phyloP scores from a whole-genome alignment of 139 green algal genomes.

The Chlamydomonas applanata region DNA sequence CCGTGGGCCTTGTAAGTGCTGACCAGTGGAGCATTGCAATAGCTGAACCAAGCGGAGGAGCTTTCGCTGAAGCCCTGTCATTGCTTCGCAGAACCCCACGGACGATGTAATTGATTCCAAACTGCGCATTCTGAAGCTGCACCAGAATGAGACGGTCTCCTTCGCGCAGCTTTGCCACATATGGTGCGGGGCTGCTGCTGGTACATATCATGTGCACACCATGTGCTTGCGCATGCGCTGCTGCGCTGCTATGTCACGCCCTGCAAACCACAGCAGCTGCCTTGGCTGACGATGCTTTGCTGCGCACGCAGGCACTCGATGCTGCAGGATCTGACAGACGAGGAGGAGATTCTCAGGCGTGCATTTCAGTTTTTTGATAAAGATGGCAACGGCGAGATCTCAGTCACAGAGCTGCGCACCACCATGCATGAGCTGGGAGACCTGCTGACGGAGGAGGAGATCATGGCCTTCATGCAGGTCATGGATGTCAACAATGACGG shows the following conservation, averaged over 20 bases:
- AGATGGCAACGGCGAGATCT: conserved; percentile 39
- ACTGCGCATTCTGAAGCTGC: conserved; percentile 37
- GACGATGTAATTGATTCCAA: conserved; percentile 48
- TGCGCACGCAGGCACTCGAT: conserved; percentile 36
- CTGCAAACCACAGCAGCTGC: too few species aligned
- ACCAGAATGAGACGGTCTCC: conserved; percentile 18
- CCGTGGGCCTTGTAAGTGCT: conserved; percentile 44
- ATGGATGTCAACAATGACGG: conserved; percentile 61
- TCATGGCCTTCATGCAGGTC: conserved; percentile 36
- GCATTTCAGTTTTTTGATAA: conserved; percentile 59
- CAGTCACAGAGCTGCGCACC: conserved; percentile 35
- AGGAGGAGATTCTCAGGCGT: conserved; percentile 47
- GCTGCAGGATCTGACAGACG: conserved; percentile 46
- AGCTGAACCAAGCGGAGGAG: too few species aligned
- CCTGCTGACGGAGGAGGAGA: conserved; percentile 53
- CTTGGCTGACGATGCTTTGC: too few species aligned
- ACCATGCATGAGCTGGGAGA: conserved; percentile 58
- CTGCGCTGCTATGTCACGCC: too few species aligned
- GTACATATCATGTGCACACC: too few species aligned
- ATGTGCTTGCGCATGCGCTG: too few species aligned
- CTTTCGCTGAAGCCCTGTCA: too few species aligned
- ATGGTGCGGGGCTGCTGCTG: conserved; percentile 34
- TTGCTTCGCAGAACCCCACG: conserved; percentile 5
- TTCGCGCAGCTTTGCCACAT: conserved; percentile 52
- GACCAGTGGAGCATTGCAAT: too few species aligned